Base-by-base conservation (phyloP, 768 basidiomycete species). In the Kwoniella newhampshirensis region DNA sequence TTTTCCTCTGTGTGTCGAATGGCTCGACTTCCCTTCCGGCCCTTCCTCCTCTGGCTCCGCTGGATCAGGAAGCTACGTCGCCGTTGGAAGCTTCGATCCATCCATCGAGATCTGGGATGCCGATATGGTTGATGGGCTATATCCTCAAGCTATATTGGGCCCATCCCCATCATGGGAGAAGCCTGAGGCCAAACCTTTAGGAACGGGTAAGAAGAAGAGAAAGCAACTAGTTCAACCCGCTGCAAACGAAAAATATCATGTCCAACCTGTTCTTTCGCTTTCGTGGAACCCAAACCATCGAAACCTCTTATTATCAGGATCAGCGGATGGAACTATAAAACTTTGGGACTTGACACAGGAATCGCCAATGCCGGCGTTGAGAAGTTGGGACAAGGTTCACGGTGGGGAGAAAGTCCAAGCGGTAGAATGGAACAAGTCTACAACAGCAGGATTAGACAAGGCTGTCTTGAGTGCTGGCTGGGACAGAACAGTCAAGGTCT, bases 41-140 rank as follows among this genome's bases (percentile, higher is more conserved):
- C 27, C 56, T 4, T 52, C 58, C n/a, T 62, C 64, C 21, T 60
- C 54, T 4, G 45, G 44, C n/a, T 62, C 62, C 18, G 76, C 66
- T 57, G 75, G 51, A 67, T 82, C 84, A 49, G 91, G 91, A 5
- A 94, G 87, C 74, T 97, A 89, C 77, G 86, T 99, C 64, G 96
- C 96, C 1, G 92, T 99, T 17, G 96, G 94, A 12, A 94, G 92
- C 1, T 84, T 98, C 52, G 93, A 98, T 63, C 94, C 96, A 21
- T 91, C 94, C 72, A 97, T 99, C 61, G 96, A 99, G 77, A 94
- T 99, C 66, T 99, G 93, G 91, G 93, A 91, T 15, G 81, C 97
- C 49, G 93, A 98, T 75, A 81, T 87, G 27, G 82, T 99, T 45
- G 94, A 98, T 70, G 86, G 89, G 18, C 86, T 98, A 81, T 98